These are phyloP conservation scores for Mercurialis annua DNA, from an alignment of 345 rosid species.

Conservation along the genomic window DNA sequence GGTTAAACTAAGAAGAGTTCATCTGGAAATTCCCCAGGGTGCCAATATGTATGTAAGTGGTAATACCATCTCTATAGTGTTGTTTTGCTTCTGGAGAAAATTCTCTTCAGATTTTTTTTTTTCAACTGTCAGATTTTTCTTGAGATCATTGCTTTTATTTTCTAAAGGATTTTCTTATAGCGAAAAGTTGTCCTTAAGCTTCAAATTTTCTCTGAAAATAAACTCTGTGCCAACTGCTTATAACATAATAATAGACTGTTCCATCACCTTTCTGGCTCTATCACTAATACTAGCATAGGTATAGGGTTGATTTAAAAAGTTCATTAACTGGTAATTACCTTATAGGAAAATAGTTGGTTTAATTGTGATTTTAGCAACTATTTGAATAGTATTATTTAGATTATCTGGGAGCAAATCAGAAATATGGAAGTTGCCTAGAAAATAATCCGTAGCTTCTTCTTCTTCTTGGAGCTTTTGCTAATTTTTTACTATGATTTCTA, in stretches of 20 bases:
- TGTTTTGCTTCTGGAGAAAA: neutral
- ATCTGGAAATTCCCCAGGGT: constrained; percentile 1
- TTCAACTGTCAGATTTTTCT: neutral
- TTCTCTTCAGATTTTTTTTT: too few relatives aligned
- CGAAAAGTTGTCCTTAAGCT: neutral
- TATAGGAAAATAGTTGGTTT: neutral
- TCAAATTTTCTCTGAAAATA: neutral
- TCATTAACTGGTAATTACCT: neutral
- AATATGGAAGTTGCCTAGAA: too few relatives aligned
- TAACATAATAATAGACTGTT: too few relatives aligned
- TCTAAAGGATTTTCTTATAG: neutral
- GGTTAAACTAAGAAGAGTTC: constrained; percentile 39
- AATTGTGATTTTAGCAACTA: neutral
- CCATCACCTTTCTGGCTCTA: neutral
- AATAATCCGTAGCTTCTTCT: too few relatives aligned
- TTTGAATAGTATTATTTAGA: neutral
- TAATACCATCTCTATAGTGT: neutral
- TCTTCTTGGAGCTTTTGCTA: too few relatives aligned
- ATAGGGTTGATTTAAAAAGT: neutral
- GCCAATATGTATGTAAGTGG: neutral
- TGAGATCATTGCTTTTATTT: neutral
- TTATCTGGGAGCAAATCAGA: too few relatives aligned
- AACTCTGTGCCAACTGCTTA: neutral
- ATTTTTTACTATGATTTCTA: too few relatives aligned
- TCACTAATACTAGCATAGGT: neutral